A percentile compares a stretch with the other conserved stretches of the same genome.
Evolutionary conservation across 345 rosid genomes (phyloP).

Genomic region (Carallia brachiata): DNA sequence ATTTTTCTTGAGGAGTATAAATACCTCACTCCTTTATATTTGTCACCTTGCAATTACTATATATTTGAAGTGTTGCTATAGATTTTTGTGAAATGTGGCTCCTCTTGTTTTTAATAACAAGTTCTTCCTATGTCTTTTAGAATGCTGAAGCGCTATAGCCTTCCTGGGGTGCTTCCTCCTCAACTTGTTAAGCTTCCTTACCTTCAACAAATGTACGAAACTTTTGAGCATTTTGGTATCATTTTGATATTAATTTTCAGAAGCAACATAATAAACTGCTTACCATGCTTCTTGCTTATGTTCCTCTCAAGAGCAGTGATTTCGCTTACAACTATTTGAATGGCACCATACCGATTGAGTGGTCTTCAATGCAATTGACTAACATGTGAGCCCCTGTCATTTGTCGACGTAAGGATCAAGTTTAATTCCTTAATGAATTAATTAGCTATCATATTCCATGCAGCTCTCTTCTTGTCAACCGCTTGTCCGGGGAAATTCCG

Average conservation of each 20-base stretch:
- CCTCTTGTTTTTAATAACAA: background rate
- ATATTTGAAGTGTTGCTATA: no score
- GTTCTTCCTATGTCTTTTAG: slow-evolving; percentile 23
- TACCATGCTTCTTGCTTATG: background rate
- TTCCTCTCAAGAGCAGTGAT: slow-evolving; percentile 42
- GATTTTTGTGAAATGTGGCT: no score
- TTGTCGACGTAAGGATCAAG: background rate
- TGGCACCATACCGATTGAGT: slow-evolving; percentile 59
- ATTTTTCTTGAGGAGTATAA: no score
- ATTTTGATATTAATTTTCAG: background rate
- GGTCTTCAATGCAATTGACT: slow-evolving; percentile 48
- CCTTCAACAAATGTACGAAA: slow-evolving; percentile 53
- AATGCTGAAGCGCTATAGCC: slow-evolving; percentile 44
- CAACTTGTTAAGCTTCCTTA: slow-evolving; percentile 52
- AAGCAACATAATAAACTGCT: background rate
- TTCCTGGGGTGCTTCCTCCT: slow-evolving; percentile 68
- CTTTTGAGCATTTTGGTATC: background rate
- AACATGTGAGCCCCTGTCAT: slow-evolving; percentile 39
- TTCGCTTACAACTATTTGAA: slow-evolving; percentile 50
- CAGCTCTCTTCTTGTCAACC: slow-evolving; percentile 54
- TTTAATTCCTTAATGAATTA: background rate
- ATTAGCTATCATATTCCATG: slow-evolving; percentile 11
- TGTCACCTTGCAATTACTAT: no score
- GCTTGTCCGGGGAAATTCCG: slow-evolving; percentile 57
- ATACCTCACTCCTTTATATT: no score